Evolutionary conservation across 176 grass and related monocot genomes (phyloP).

Genomic region (Puccinellia tenuiflora): DNA sequence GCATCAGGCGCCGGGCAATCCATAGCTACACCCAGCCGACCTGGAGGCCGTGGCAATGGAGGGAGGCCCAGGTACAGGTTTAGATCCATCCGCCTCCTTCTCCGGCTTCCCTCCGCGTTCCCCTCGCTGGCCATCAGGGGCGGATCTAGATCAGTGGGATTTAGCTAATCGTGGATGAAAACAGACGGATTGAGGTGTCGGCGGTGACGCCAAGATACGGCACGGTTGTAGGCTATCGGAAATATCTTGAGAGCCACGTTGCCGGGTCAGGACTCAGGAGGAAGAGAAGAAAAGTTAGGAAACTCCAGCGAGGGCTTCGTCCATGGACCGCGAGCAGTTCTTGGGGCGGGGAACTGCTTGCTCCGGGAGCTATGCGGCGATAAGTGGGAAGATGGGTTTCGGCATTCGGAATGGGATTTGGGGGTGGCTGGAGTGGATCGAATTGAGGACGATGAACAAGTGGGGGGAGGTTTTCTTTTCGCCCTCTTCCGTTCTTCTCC

Average conservation of each 20-base stretch:
- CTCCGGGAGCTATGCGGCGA: not conserved
- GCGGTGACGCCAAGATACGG: no score
- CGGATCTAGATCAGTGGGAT: not conserved
- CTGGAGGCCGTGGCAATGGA: constrained; percentile 35
- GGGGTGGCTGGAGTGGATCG: not conserved
- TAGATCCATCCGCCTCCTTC: constrained; percentile 49
- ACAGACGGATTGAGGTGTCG: not conserved
- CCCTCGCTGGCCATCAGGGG: constrained; percentile 24
- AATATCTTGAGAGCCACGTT: not conserved
- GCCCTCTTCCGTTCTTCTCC: not conserved
- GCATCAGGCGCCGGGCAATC: not conserved
- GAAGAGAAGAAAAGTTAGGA: not conserved
- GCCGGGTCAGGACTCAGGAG: not conserved
- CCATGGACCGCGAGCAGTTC: not conserved
- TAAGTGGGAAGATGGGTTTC: not conserved
- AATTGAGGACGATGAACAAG: no score
- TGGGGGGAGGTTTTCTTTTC: not conserved
- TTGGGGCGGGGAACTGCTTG: not conserved
- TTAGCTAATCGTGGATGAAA: not conserved
- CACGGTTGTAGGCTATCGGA: not conserved
- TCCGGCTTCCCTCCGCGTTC: constrained; percentile 13
- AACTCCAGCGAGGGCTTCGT: not conserved
- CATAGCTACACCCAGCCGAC: constrained; percentile 10
- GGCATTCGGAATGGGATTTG: not conserved
- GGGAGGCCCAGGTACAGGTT: constrained; percentile 60